Percentiles rank a stretch among this genome's conserved stretches.
Evolutionary conservation across 2,329 filamentous ascomycete species (phyloP).

Genomic region (Fonsecaea nubica): DNA sequence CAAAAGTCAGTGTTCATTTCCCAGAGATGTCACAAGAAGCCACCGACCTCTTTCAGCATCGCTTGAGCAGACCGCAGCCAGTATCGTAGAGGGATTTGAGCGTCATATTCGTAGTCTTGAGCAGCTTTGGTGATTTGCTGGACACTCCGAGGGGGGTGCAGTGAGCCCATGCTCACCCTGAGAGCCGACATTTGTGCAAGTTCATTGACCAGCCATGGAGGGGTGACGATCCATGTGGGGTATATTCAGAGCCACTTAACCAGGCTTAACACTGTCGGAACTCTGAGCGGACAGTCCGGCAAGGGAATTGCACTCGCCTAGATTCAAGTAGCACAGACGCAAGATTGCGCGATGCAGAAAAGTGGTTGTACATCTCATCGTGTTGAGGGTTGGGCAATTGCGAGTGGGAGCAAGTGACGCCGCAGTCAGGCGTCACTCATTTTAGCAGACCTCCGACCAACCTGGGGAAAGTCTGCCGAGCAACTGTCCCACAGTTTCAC

Average conservation of each 20-base stretch:
- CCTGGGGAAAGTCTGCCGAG: slow-evolving; percentile 30
- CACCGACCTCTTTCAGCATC: slow-evolving; percentile 76
- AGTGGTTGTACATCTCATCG: slow-evolving; percentile 25
- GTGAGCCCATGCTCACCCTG: slow-evolving; percentile 34
- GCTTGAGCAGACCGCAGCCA: slow-evolving; percentile 83
- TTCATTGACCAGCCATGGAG: slow-evolving; percentile 18
- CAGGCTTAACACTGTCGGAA: neutral
- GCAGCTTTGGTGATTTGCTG: slow-evolving; percentile 79
- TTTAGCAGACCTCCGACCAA: slow-evolving; percentile 7
- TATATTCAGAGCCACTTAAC: neutral
- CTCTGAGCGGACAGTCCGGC: neutral
- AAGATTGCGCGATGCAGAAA: slow-evolving; percentile 18
- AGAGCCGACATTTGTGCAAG: slow-evolving; percentile 23
- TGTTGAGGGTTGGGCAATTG: slow-evolving; percentile 24
- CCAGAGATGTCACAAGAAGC: neutral
- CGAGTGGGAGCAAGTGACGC: slow-evolving; percentile 21
- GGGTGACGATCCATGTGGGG: slow-evolving; percentile 13
- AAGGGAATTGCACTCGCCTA: neutral
- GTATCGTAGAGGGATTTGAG: slow-evolving; percentile 74
- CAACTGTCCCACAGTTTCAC: neutral
- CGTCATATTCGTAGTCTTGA: slow-evolving; percentile 80
- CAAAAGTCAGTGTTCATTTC: slow-evolving; percentile 34
- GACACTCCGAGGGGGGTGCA: slow-evolving; percentile 67
- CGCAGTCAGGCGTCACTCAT: slow-evolving; percentile 34
- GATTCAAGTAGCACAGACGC: slow-evolving; percentile 13